Evolutionary conservation across 2,329 filamentous ascomycete genomes (phyloP), one percentile per base, ranked within the genome.

Genomic region (Atkinsonella texensis): DNA sequence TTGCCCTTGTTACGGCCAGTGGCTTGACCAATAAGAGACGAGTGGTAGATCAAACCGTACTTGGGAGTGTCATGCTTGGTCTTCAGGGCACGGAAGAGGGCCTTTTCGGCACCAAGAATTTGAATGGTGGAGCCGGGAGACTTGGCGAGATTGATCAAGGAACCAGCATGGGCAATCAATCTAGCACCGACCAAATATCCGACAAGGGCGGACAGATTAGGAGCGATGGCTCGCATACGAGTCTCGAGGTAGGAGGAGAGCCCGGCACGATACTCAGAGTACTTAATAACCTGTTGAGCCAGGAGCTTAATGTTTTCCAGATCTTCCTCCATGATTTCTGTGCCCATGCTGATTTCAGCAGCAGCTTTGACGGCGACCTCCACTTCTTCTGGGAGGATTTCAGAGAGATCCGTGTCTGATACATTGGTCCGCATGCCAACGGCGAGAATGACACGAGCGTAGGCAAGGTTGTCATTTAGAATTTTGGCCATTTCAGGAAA

Each of bases 1-100:
- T 98, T 98, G 62, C 93, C 93, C 84, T 98, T 98, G 77, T 97
- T 97, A 76, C 89, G 91, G 63, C 93, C 93, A 18, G 88, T 95
- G 32, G 93, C 93, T 74, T 98, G 93, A 44, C 93, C 94, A 58
- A 98, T 94, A 45, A 98, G 80, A 31, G 88, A 93, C 47, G 87
- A 86, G 70, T 95, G 87, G 73, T 93, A 94, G 67, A 94, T 88
- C 58, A 95, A 79, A 79, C 93, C 93, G 64, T 97, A 98, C 73
- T 97, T 98, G 65, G 93, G 93, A 40, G 93, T 98, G 65, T 96
- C 89, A 70, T 97, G 91, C 79, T 98, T 97, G 48, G 93, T 98
- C 81, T 98, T 98, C 57, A 98, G 78, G 18, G 93, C 93, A 64
- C 93, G 84, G 84, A 98, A 98, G 44, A 98, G 82, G 8, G 93